phyloP scores from a whole-genome alignment of 1,284 basidiomycete species.

The Earliella scabrosa region DNA sequence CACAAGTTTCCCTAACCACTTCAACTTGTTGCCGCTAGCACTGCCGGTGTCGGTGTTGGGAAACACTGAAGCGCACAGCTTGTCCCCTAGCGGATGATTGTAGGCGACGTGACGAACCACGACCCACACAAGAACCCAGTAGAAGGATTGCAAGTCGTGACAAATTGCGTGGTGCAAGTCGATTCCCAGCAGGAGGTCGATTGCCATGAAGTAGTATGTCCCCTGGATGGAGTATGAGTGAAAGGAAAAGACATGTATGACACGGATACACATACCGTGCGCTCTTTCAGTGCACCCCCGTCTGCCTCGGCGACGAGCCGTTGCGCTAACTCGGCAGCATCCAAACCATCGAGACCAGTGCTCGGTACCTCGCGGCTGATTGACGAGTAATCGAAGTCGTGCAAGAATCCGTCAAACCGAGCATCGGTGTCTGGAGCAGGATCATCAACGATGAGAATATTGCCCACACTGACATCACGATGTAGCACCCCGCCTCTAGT shows the following conservation, averaged over 20 bases:
- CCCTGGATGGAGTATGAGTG: neutral
- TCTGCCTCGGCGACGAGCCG: neutral
- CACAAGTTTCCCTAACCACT: neutral
- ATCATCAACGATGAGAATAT: too few species aligned
- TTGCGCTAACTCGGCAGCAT: too few species aligned
- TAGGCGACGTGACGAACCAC: constrained; percentile 1
- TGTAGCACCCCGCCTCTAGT: too few species aligned
- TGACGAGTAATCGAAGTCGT: too few species aligned
- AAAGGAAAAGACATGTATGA: neutral
- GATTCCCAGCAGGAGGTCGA: neutral
- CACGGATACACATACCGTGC: too few species aligned
- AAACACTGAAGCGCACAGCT: neutral
- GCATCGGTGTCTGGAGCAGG: too few species aligned
- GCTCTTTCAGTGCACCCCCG: neutral
- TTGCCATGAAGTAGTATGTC: constrained; percentile 1
- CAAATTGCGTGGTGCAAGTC: neutral
- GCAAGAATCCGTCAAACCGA: too few species aligned
- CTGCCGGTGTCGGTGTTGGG: neutral
- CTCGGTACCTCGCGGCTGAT: too few species aligned
- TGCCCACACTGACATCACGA: too few species aligned
- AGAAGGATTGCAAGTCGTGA: constrained; percentile 6
- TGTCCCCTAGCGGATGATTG: neutral
- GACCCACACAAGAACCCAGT: constrained; percentile 9
- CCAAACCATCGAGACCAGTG: too few species aligned
- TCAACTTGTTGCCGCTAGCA: neutral